These are phyloP conservation scores for Termitomyces sp. DNA, from an alignment of 768 basidiomycete genomes.

Conservation along the genomic window DNA sequence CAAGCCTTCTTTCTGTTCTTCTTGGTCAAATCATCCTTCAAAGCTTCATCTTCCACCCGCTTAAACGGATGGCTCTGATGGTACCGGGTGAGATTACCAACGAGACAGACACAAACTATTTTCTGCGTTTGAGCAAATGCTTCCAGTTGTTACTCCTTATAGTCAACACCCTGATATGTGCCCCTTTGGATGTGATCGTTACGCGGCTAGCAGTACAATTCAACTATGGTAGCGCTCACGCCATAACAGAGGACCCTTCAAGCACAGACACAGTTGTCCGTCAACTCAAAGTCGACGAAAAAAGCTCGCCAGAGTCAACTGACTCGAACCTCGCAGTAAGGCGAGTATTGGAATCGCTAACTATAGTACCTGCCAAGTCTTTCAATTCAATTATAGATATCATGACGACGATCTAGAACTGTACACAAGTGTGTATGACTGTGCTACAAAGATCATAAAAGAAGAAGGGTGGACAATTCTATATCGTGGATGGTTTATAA, in stretches of 20 bases:
- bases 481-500: slow-evolving; percentile 30
- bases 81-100: neutral
- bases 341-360: slow-evolving; percentile 1
- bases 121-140: neutral
- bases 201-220: slow-evolving; percentile 20
- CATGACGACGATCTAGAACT: slow-evolving; percentile 20
- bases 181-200: slow-evolving; percentile 21
- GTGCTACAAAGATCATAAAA: slow-evolving; percentile 21
- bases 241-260: neutral
- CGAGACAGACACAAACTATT: neutral
- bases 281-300: neutral
- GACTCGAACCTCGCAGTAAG: slow-evolving; percentile 5
- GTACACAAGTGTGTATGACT: slow-evolving; percentile 25
- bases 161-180: slow-evolving; percentile 12
- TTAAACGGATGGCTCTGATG: slow-evolving; percentile 20
- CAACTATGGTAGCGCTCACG: slow-evolving; percentile 4
- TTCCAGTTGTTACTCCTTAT: slow-evolving; percentile 3
- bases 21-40: slow-evolving; percentile 31
- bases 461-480: slow-evolving; percentile 31
- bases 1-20: slow-evolving; percentile 44
- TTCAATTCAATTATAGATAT: slow-evolving; percentile 16
- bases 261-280: neutral
- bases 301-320: neutral
- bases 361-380: neutral
- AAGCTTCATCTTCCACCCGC: slow-evolving; percentile 13